Evolutionary conservation across 2,329 filamentous ascomycete genomes (phyloP).

Genomic region (Zymoseptoria crescenta): DNA sequence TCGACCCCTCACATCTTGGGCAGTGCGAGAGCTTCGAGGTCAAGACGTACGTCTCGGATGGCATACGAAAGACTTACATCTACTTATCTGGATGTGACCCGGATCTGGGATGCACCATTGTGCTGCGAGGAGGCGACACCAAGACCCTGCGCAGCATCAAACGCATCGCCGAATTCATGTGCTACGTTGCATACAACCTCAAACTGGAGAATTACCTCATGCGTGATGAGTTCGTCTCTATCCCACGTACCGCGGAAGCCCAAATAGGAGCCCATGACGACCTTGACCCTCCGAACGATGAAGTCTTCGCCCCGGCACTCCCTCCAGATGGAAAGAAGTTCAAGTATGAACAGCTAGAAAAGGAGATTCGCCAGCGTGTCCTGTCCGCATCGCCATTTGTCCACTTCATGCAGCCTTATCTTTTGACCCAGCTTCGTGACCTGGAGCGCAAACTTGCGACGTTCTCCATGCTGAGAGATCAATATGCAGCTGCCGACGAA

Average conservation of each 20-base stretch:
- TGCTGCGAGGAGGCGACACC: constrained; percentile 71
- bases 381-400: constrained; percentile 94
- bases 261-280: constrained; percentile 26
- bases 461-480: constrained; percentile 73
- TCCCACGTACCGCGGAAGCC: constrained; percentile 50
- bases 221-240: constrained; percentile 82
- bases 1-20: constrained; percentile 65
- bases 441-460: constrained; percentile 79
- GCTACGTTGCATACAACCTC: constrained; percentile 96
- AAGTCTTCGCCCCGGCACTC: neutral
- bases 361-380: constrained; percentile 86
- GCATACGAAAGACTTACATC: constrained; percentile 87
- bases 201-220: constrained; percentile 92
- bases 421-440: constrained; percentile 84
- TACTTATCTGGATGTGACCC: constrained; percentile 86
- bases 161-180: constrained; percentile 94
- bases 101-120: constrained; percentile 89
- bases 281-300: neutral
- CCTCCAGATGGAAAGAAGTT: constrained; percentile 45
- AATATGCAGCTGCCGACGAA: constrained; percentile 42
- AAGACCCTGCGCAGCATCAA: constrained; percentile 71
- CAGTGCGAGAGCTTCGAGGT: constrained; percentile 84
- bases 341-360: constrained; percentile 91
- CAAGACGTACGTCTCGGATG: constrained; percentile 83
- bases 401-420: constrained; percentile 86